Evolutionary conservation across 129 eudicot species (phyloP).

Genomic region (Helianthus tuberosus): DNA sequence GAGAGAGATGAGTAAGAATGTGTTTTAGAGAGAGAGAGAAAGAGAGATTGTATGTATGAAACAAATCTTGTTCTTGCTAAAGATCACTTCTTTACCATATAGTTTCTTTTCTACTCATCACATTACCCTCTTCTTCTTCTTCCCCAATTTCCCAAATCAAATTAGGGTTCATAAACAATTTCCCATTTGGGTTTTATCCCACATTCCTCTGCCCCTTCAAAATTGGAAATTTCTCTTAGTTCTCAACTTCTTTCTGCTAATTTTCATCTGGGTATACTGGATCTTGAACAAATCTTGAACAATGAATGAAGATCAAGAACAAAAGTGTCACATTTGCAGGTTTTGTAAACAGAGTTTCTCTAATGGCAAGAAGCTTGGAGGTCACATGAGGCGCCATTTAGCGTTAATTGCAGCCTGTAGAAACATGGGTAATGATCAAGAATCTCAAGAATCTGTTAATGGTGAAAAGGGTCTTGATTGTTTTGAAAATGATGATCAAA

Average conservation of each 20-base stretch:
- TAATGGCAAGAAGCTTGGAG: slow-evolving; percentile 77
- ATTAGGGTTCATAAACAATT: slow-evolving; percentile 26
- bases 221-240: not conserved
- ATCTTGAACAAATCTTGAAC: slow-evolving; percentile 33
- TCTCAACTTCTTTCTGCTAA: slow-evolving; percentile 10
- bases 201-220: slow-evolving; percentile 19
- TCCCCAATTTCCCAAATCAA: slow-evolving; percentile 5
- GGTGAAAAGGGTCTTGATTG: slow-evolving; percentile 21
- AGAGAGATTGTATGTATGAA: not conserved
- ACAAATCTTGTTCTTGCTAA: slow-evolving; percentile 24
- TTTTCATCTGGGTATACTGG: slow-evolving; percentile 31
- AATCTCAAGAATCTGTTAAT: not conserved
- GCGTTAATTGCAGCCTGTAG: slow-evolving; percentile 54
- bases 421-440: slow-evolving; percentile 25
- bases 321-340: slow-evolving; percentile 46
- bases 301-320: slow-evolving; percentile 49
- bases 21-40: slow-evolving; percentile 15
- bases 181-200: not conserved
- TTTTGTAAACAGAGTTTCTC: slow-evolving; percentile 53
- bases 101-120: slow-evolving; percentile 17
- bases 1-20: slow-evolving; percentile 26
- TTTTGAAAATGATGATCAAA: slow-evolving; percentile 1
- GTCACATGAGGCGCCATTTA: slow-evolving; percentile 84
- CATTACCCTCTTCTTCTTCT: slow-evolving; percentile 16
- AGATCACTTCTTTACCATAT: slow-evolving; percentile 31